These are phyloP conservation scores for Elasticomyces elasticus DNA, from an alignment of 495 filamentous ascomycete species.

Conservation along the genomic window DNA sequence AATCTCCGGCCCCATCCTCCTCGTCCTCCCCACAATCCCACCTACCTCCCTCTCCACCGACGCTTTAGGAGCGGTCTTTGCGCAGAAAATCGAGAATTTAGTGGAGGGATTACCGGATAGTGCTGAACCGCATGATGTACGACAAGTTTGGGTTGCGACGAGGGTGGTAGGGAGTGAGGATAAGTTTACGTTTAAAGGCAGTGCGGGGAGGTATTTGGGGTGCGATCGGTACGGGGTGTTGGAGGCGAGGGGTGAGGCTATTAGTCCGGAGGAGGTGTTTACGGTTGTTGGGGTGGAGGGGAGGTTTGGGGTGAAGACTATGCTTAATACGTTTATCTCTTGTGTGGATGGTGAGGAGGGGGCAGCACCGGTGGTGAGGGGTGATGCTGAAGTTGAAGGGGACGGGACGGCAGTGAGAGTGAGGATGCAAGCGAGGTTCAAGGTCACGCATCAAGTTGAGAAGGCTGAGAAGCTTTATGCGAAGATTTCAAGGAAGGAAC, in stretches of 20 bases:
- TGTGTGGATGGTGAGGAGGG: constrained; percentile 27
- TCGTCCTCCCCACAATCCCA: constrained; percentile 61
- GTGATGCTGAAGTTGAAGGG: constrained; percentile 56
- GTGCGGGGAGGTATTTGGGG: constrained; percentile 76
- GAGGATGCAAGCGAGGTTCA: constrained; percentile 90
- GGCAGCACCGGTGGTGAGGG: constrained; percentile 53
- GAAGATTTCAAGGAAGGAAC: constrained; percentile 76
- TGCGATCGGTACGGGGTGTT: constrained; percentile 77
- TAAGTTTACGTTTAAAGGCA: constrained; percentile 67
- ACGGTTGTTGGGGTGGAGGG: constrained; percentile 21
- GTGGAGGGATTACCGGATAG: constrained; percentile 64
- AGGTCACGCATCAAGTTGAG: constrained; percentile 63
- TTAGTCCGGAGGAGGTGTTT: constrained; percentile 75
- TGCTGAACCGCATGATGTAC: constrained; percentile 86
- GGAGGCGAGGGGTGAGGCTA: constrained; percentile 65
- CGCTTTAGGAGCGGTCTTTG: constrained; percentile 72
- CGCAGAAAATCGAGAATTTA: constrained; percentile 69
- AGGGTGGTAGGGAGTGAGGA: constrained; percentile 69
- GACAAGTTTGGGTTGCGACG: constrained; percentile 92
- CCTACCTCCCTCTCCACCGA: constrained; percentile 74
- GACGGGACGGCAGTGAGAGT: constrained; percentile 70
- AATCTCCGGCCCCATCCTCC: constrained; percentile 71
- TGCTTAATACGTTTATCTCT: constrained; percentile 27
- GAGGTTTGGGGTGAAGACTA: constrained; percentile 24
- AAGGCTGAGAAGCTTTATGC: constrained; percentile 73